Percentiles rank a stretch among this genome's conserved stretches.
These are phyloP conservation scores for Grosmannia serpens DNA, from an alignment of 2,329 filamentous ascomycete species.

Conservation along the genomic window DNA sequence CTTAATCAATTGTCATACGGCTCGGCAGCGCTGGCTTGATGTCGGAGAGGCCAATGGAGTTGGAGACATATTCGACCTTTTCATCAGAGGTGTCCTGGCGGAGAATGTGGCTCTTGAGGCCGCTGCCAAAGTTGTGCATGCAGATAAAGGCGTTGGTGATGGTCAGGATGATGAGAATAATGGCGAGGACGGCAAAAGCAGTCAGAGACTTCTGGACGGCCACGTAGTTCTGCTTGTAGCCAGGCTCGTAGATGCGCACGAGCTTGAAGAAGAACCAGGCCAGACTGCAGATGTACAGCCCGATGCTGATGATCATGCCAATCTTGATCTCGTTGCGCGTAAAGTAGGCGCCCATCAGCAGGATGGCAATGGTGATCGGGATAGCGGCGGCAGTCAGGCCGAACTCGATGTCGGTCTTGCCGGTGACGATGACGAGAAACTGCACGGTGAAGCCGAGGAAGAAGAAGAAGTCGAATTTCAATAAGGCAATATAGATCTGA, in stretches of 20 bases:
- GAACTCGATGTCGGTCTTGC: constrained; percentile 60
- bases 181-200: constrained; percentile 87
- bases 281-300: constrained; percentile 78
- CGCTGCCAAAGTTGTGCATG: constrained; percentile 81
- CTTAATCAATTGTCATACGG: constrained; percentile 52
- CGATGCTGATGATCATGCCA: constrained; percentile 68
- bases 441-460: constrained; percentile 98
- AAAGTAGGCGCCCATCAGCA: constrained; percentile 74
- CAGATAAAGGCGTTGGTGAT: constrained; percentile 80
- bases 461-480: constrained; percentile 99
- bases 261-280: constrained; percentile 98
- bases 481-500: constrained; percentile 90
- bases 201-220: constrained; percentile 79
- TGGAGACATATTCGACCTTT: constrained; percentile 36
- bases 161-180: constrained; percentile 76
- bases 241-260: constrained; percentile 77
- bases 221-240: constrained; percentile 49
- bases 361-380: constrained; percentile 79
- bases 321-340: constrained; percentile 69
- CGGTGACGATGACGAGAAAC: constrained; percentile 84
- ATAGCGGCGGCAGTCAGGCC: constrained; percentile 81
- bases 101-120: constrained; percentile 76
- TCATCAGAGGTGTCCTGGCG: constrained; percentile 37
- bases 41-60: constrained; percentile 45
- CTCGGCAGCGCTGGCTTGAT: constrained; percentile 43